These are phyloP conservation scores for Ganoderma lucidum DNA, from an alignment of 1,284 basidiomycete genomes.

Conservation along the genomic window DNA sequence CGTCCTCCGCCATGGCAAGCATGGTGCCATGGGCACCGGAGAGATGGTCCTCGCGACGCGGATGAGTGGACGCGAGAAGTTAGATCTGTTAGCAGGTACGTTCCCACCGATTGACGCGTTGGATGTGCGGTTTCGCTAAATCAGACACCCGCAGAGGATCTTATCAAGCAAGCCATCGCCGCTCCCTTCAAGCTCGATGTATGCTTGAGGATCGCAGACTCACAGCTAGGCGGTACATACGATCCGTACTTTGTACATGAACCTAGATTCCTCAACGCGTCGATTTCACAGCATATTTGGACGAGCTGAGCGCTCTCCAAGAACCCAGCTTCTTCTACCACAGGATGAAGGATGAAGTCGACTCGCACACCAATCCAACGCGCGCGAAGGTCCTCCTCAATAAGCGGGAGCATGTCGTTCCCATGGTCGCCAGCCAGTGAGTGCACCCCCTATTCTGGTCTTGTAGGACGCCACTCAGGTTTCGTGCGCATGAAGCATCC, in stretches of 20 bases:
- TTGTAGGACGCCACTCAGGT: constrained; percentile 8
- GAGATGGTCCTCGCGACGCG: constrained; percentile 64
- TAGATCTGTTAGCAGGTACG: constrained; percentile 77
- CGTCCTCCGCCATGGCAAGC: constrained; percentile 74
- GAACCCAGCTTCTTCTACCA: constrained; percentile 66
- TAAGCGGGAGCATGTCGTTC: constrained; percentile 50
- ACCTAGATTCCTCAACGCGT: neutral
- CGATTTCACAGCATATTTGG: constrained; percentile 59
- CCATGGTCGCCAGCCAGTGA: constrained; percentile 66
- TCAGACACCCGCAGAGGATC: constrained; percentile 60
- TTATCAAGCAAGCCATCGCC: constrained; percentile 65
- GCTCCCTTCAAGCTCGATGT: constrained; percentile 69
- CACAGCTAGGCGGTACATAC: constrained; percentile 69
- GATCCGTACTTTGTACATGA: neutral
- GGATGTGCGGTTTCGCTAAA: constrained; percentile 1
- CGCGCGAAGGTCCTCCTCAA: constrained; percentile 11
- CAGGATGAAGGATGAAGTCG: constrained; percentile 61
- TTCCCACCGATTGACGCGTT: constrained; percentile 20
- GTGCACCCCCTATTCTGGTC: constrained; percentile 18
- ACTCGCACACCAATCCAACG: constrained; percentile 43
- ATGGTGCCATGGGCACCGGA: constrained; percentile 73
- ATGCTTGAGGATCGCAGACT: constrained; percentile 70
- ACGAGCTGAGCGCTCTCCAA: constrained; percentile 69
- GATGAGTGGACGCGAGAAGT: constrained; percentile 77
- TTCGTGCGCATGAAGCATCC: constrained; percentile 55